Base-by-base conservation (phyloP, 352 stramenopile genomes). In the Thraustochytrium aureum region DNA sequence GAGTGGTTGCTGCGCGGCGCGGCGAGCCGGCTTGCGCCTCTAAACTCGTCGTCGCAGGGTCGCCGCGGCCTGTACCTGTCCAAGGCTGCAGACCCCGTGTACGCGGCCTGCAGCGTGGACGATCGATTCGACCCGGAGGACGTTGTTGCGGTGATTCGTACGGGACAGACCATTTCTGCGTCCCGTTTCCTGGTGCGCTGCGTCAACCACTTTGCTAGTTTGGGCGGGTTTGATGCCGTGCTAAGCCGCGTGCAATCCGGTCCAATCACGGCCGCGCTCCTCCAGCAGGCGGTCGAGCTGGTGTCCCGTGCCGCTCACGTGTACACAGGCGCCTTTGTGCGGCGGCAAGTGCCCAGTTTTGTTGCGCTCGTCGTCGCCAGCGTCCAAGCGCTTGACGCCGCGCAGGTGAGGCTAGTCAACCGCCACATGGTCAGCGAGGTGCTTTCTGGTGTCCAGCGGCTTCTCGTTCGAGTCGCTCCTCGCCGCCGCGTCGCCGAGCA, bases 41-140 rank as follows among this genome's bases (percentile, higher is more conserved):
- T 79, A n/a, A 79, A 79, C 41, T 22, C 50, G 3, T 38, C 30
- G 37, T 79, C 69, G 12, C 37, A 65, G 7, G 69, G 52, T 20
- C 37, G 33, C 22, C 50, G 52, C 5, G 69, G 50, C n/a, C 54
- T 52, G 7, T 39, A 66, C 20, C 22, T 41, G 10, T 56, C 69
- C 37, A 50, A 52, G 37, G 37, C 52, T 10, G 37, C 67, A n/a
- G 56, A 79, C 6, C 37, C n/a, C 2, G 14, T 0, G 5, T 67
- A 67, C 41, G 32, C 33, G 14, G 56, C 65, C 10, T 45, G 20
- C 22, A 32, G 41, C 3, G 69, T 79, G 1, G 0, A 79, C 41
- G 69, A 79, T 39, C 14, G 17, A 30, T 4, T 33, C n/a, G 69
- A 79, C 50, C 1, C 35, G 6, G 37, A 52, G 17, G 50, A 73